Evolutionary conservation across 1,284 basidiomycete species (phyloP).

Genomic region (Austroboletus novae-zelandiae): DNA sequence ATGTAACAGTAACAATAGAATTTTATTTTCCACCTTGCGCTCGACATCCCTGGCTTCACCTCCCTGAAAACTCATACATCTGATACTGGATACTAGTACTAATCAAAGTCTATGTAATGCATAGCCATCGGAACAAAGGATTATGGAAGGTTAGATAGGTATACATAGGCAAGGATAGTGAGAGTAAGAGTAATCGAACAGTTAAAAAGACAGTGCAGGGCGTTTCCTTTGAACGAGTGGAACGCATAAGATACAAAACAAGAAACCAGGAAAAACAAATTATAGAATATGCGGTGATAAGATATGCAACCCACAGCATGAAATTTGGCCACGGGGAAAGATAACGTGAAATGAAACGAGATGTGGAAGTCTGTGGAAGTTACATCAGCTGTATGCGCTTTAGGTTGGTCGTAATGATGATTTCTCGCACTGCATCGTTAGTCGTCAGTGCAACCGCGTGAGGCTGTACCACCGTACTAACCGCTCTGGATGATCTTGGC

Average conservation of each 20-base stretch:
- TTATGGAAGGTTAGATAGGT: slow-evolving; percentile 23
- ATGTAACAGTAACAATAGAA: slow-evolving; percentile 48
- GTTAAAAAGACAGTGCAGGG: slow-evolving; percentile 13
- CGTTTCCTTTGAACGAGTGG: slow-evolving; percentile 5
- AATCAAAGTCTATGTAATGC: slow-evolving; percentile 6
- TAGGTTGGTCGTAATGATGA: slow-evolving; percentile 59
- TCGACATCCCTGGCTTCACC: neutral
- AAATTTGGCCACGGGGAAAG: slow-evolving; percentile 1
- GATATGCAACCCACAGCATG: slow-evolving; percentile 12
- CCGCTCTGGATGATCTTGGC: slow-evolving; percentile 56
- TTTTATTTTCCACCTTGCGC: slow-evolving; percentile 4
- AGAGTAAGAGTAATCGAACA: neutral
- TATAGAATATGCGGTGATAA: slow-evolving; percentile 20
- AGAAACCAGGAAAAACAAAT: slow-evolving; percentile 11
- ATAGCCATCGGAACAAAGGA: slow-evolving; percentile 4
- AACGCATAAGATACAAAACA: slow-evolving; percentile 18
- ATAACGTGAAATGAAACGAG: slow-evolving; percentile 2
- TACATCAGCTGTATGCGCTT: slow-evolving; percentile 53
- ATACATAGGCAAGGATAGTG: slow-evolving; percentile 12
- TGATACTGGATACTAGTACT: neutral
- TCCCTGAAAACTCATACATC: neutral
- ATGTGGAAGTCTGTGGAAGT: slow-evolving; percentile 20
- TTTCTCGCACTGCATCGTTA: slow-evolving; percentile 50
- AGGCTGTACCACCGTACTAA: slow-evolving; percentile 25
- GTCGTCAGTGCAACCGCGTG: neutral